Evolutionary conservation across 495 filamentous ascomycete species (phyloP).

Genomic region (Eremomyces bilateralis): DNA sequence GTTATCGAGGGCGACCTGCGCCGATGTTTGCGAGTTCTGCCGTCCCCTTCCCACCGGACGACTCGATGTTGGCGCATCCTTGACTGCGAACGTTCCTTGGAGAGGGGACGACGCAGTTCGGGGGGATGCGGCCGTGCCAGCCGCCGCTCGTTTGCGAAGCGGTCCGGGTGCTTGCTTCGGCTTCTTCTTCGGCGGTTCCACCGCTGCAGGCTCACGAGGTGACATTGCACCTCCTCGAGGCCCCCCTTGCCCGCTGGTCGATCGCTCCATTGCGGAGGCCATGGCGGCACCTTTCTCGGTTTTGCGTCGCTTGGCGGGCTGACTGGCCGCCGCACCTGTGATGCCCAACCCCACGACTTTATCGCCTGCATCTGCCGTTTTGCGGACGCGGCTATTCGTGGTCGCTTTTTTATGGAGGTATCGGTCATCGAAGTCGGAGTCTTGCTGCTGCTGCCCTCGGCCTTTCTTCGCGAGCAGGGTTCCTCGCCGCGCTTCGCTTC

Average conservation of each 20-base stretch:
- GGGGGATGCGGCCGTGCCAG: constrained; percentile 38
- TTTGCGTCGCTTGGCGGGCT: constrained; percentile 56
- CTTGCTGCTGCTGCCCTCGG: constrained; percentile 40
- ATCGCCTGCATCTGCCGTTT: constrained; percentile 29
- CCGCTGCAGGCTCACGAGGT: background rate
- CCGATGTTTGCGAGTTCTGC: constrained; percentile 38
- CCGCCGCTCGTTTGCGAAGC: constrained; percentile 7
- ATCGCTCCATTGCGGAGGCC: constrained; percentile 28
- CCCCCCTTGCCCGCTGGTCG: constrained; percentile 28
- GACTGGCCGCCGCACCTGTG: constrained; percentile 8
- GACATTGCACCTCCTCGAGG: background rate
- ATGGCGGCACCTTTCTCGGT: constrained; percentile 42
- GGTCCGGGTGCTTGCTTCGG: background rate
- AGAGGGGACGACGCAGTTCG: constrained; percentile 52
- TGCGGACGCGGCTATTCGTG: constrained; percentile 37
- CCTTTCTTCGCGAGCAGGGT: constrained; percentile 47
- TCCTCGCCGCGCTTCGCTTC: constrained; percentile 65
- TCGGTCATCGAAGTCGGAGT: constrained; percentile 62
- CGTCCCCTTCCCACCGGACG: too few species aligned
- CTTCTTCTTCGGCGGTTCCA: constrained; percentile 4
- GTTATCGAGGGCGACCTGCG: constrained; percentile 1
- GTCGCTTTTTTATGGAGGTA: constrained; percentile 35
- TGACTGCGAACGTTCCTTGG: constrained; percentile 35
- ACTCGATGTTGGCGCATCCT: too few species aligned
- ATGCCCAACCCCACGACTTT: constrained; percentile 18